phyloP scores from a whole-genome alignment of 148 eudicot species.

The Rhododendron molle region DNA sequence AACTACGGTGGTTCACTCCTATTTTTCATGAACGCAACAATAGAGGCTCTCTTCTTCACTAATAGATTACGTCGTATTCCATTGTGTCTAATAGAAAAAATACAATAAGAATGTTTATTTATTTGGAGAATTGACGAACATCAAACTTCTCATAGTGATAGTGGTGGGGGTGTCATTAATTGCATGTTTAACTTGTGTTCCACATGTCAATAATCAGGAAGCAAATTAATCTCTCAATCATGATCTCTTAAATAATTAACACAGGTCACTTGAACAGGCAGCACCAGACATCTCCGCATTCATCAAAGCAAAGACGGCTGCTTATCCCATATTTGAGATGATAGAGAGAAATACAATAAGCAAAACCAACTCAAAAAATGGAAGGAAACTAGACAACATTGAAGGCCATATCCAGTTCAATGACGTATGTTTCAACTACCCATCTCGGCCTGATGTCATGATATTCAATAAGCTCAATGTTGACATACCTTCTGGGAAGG shows the following conservation, averaged over 20 bases:
- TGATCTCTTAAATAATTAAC: not conserved
- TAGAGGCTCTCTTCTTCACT: not conserved
- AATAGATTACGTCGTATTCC: not conserved
- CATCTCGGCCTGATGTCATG: constrained; percentile 88
- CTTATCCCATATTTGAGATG: constrained; percentile 89
- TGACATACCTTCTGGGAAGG: constrained; percentile 84
- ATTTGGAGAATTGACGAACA: not conserved
- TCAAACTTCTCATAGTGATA: not conserved
- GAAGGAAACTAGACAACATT: constrained; percentile 44
- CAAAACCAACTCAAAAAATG: constrained; percentile 43
- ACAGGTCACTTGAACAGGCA: constrained; percentile 93
- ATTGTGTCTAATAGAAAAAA: not conserved
- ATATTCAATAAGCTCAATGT: constrained; percentile 63
- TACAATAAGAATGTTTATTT: too few relatives aligned
- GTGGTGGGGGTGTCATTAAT: not conserved
- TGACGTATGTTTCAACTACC: constrained; percentile 81
- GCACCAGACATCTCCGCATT: constrained; percentile 94
- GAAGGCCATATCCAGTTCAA: too few relatives aligned
- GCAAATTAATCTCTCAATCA: not conserved
- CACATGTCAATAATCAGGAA: not conserved
- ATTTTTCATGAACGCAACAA: not conserved
- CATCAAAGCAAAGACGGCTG: constrained; percentile 77
- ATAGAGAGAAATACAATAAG: constrained; percentile 56
- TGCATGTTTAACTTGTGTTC: not conserved
- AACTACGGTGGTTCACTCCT: not conserved